A percentile compares a stretch with the other conserved stretches of the same genome.
These are phyloP conservation scores for Gossypium arboreum DNA, from an alignment of 345 rosid species.

Conservation along the genomic window DNA sequence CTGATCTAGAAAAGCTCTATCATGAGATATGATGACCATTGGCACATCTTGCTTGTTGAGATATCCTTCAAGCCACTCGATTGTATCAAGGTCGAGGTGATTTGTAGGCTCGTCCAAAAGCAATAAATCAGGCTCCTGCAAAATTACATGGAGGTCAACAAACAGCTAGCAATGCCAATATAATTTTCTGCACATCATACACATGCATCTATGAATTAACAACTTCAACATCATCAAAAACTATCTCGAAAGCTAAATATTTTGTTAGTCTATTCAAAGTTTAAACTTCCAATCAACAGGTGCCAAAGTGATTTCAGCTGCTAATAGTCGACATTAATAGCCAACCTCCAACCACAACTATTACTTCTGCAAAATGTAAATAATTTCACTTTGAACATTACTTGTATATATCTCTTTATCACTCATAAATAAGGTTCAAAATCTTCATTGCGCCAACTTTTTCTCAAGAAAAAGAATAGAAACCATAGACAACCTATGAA, in stretches of 20 bases:
- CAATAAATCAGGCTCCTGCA: conserved; percentile 88
- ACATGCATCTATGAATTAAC: not conserved
- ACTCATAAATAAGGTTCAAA: not conserved
- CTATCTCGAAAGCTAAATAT: not conserved
- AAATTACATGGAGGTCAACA: conserved; percentile 6
- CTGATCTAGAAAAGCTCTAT: conserved; percentile 95
- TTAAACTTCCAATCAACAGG: not conserved
- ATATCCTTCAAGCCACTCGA: conserved; percentile 97
- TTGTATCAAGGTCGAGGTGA: conserved; percentile 93
- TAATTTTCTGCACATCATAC: not conserved
- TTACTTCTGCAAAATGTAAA: not conserved
- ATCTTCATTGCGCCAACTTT: not conserved
- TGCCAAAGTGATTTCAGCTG: not conserved
- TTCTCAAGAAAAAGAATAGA: not conserved
- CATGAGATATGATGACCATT: conserved; percentile 94
- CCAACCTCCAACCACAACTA: not conserved
- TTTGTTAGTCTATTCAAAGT: not conserved
- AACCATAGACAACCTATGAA: not conserved
- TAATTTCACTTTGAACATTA: not conserved
- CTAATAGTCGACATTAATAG: not conserved
- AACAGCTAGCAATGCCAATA: conserved; percentile 8
- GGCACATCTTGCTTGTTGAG: conserved; percentile 88
- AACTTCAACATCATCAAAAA: not conserved
- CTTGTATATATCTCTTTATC: not conserved
- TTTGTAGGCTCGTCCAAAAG: conserved; percentile 95